These are phyloP conservation scores for Cicer pinnatifidum DNA, from an alignment of 306 rosid genomes.

Conservation along the genomic window DNA sequence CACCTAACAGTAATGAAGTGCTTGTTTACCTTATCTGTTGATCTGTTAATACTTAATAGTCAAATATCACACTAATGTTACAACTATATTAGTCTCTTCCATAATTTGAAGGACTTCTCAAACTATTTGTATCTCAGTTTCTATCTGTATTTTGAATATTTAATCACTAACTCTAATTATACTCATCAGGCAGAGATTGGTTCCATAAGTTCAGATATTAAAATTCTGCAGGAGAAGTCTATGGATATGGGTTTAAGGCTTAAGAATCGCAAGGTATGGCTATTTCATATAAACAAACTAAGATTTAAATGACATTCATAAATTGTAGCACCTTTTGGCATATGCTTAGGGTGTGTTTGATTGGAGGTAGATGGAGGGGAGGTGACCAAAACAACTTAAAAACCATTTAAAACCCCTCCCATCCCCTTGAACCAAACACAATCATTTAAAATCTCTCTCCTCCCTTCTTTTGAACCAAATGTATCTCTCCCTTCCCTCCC, in stretches of 20 bases:
- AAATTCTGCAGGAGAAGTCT: constrained; percentile 95
- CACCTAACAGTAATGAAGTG: neutral
- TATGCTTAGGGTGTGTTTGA: neutral
- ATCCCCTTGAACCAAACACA: too few species aligned
- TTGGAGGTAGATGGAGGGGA: too few species aligned
- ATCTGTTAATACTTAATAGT: constrained; percentile 25
- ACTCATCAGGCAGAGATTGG: constrained; percentile 82
- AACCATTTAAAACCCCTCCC: too few species aligned
- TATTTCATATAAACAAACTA: neutral
- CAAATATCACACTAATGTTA: neutral
- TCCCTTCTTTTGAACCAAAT: too few species aligned
- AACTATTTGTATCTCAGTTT: constrained; percentile 7
- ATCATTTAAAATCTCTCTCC: too few species aligned
- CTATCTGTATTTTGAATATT: constrained; percentile 27
- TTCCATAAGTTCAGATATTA: constrained; percentile 97
- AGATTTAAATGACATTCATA: constrained; percentile 9
- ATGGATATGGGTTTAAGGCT: constrained; percentile 97
- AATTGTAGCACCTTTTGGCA: constrained; percentile 14
- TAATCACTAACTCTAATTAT: constrained; percentile 33
- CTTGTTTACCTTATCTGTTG: constrained; percentile 10
- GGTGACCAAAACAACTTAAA: too few species aligned
- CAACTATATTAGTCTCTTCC: constrained; percentile 27
- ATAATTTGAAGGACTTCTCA: constrained; percentile 22
- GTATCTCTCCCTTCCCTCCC: too few species aligned
- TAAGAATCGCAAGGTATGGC: constrained; percentile 95